Conservation (phyloP, 768 basidiomycete species). For the Amanita muscaria region DNA sequence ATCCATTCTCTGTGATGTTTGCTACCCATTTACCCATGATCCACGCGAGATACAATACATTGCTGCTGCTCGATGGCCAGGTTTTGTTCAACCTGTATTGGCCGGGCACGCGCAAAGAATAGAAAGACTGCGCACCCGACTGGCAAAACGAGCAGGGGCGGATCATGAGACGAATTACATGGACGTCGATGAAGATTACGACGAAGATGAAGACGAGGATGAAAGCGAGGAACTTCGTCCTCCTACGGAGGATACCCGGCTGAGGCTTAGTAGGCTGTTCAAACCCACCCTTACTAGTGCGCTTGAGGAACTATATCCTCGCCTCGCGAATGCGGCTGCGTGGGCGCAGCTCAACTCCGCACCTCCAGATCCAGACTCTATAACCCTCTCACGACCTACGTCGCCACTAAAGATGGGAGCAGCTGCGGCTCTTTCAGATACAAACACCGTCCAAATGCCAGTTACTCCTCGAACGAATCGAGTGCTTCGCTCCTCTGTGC, state of each 20-base stretch:
- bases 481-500: conserved; percentile 2
- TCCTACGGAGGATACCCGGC: conserved; percentile 50
- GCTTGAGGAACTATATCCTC: conserved; percentile 60
- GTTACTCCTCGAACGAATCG: not conserved
- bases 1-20: conserved; percentile 47
- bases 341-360: conserved; percentile 38
- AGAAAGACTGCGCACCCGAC: conserved; percentile 3
- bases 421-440: not conserved
- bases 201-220: conserved; percentile 15
- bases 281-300: conserved; percentile 53
- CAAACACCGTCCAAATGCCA: not conserved
- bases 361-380: conserved; percentile 1
- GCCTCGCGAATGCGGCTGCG: conserved; percentile 50
- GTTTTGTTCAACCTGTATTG: conserved; percentile 62
- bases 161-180: conserved; percentile 11
- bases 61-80: conserved; percentile 73
- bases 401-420: conserved; percentile 1
- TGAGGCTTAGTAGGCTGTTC: conserved; percentile 58
- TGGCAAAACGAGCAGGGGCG: not conserved
- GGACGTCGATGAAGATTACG: conserved; percentile 17
- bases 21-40: conserved; percentile 58
- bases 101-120: conserved; percentile 30
- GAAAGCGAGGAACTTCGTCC: conserved; percentile 17
- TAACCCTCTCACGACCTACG: conserved; percentile 1
- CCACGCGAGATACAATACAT: conserved; percentile 67